These are phyloP conservation scores for Aspergillus baeticus DNA, from an alignment of 495 filamentous ascomycete species.

Conservation along the genomic window DNA sequence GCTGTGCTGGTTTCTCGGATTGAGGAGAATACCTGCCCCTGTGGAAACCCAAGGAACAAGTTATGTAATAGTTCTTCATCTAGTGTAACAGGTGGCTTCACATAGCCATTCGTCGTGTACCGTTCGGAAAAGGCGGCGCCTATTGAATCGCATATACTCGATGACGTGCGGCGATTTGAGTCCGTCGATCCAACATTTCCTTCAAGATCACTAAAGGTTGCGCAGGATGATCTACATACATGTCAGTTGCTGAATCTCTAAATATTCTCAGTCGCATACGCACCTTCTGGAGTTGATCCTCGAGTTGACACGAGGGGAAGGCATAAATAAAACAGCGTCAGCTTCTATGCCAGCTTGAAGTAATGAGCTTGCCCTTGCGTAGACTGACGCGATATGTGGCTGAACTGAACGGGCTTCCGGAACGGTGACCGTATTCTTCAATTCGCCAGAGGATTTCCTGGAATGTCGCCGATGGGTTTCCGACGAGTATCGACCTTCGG, in stretches of 20 bases:
- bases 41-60: conserved; percentile 27
- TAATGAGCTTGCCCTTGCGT: conserved; percentile 29
- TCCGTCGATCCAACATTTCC: neutral
- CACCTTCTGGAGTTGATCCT: conserved; percentile 23
- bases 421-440: conserved; percentile 12
- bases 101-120: neutral
- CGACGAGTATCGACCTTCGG: too few relatives aligned
- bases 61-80: conserved; percentile 25
- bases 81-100: neutral
- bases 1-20: neutral
- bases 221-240: conserved; percentile 10
- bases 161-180: conserved; percentile 4
- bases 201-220: conserved; percentile 14
- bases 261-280: neutral
- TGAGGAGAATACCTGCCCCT: conserved; percentile 30
- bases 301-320: conserved; percentile 22
- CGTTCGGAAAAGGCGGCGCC: conserved; percentile 6
- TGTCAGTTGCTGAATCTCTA: neutral
- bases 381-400: conserved; percentile 16
- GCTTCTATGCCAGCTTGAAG: conserved; percentile 30
- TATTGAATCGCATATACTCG: conserved; percentile 15
- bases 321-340: conserved; percentile 37
- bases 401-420: conserved; percentile 2
- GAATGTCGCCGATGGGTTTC: too few relatives aligned
- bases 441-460: conserved; percentile 14